Evolutionary conservation across 2,329 filamentous ascomycete genomes (phyloP).

Genomic region (Epichloe gansuensis): DNA sequence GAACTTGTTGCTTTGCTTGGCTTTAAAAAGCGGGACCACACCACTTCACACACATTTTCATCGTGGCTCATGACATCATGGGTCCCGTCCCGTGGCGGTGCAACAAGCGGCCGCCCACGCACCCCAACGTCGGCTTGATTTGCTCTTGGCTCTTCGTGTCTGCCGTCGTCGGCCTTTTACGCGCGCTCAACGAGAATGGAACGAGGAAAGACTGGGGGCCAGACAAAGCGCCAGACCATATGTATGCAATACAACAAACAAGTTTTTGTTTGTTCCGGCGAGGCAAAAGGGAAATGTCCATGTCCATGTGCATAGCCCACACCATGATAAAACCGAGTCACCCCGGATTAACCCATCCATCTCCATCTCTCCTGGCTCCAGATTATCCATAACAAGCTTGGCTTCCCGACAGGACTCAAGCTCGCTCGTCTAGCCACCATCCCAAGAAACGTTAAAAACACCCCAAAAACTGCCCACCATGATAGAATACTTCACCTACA

Average conservation of each 20-base stretch:
- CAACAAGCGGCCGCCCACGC: slow-evolving; percentile 5
- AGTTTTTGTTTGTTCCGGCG: not conserved
- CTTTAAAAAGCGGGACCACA: not conserved
- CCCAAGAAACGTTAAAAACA: not conserved
- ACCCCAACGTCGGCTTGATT: not conserved
- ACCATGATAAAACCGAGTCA: too few species aligned
- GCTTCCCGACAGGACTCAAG: not conserved
- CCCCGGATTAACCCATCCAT: too few species aligned
- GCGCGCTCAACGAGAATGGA: not conserved
- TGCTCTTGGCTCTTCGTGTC: not conserved
- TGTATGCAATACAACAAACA: not conserved
- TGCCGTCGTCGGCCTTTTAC: not conserved
- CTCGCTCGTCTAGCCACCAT: too few species aligned
- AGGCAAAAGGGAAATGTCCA: not conserved
- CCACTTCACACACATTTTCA: not conserved
- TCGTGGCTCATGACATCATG: slow-evolving; percentile 21
- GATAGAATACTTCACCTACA: slow-evolving; percentile 52
- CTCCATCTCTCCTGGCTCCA: too few species aligned
- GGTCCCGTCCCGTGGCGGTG: slow-evolving; percentile 19
- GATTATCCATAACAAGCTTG: not conserved
- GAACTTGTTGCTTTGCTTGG: not conserved
- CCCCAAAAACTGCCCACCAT: slow-evolving; percentile 24
- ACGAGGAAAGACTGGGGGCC: not conserved
- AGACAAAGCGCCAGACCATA: not conserved
- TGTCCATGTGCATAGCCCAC: too few species aligned